These are phyloP conservation scores for Russula emetica DNA, from an alignment of 768 basidiomycete species.

Conservation along the genomic window DNA sequence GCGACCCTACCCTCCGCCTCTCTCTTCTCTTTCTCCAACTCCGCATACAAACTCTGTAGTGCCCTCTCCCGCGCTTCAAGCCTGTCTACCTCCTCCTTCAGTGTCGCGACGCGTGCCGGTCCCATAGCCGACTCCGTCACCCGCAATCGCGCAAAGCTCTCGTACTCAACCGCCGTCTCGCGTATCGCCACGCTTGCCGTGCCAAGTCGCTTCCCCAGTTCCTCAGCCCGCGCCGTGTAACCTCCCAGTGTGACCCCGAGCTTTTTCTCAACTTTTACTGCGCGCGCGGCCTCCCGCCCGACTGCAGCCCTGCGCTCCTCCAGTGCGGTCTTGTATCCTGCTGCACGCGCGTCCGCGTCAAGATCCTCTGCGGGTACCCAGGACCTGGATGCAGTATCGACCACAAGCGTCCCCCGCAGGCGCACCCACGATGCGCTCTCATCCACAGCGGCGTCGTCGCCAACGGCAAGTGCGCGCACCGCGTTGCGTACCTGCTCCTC, in stretches of 20 bases:
- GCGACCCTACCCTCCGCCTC: constrained; percentile 57
- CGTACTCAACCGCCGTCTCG: constrained; percentile 61
- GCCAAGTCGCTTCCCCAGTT: constrained; percentile 57
- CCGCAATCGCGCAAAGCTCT: constrained; percentile 73
- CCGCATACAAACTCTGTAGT: constrained; percentile 82
- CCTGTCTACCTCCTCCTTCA: constrained; percentile 82
- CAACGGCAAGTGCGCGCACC: constrained; percentile 51
- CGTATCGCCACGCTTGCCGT: constrained; percentile 71
- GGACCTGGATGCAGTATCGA: constrained; percentile 47
- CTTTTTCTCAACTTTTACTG: constrained; percentile 87
- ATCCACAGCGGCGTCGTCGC: constrained; percentile 55
- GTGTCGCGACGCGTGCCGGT: constrained; percentile 68
- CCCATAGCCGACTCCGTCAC: constrained; percentile 70
- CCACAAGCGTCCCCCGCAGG: constrained; percentile 57
- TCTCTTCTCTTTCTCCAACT: constrained; percentile 65
- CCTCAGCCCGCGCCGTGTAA: constrained; percentile 72
- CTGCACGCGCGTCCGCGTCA: constrained; percentile 53
- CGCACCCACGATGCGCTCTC: constrained; percentile 68
- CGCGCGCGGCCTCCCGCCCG: constrained; percentile 75
- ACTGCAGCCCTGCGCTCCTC: constrained; percentile 63
- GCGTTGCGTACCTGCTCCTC: constrained; percentile 77
- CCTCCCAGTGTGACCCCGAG: constrained; percentile 84
- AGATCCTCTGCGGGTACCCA: constrained; percentile 69
- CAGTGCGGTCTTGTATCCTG: constrained; percentile 61
- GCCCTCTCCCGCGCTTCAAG: constrained; percentile 72